A percentile compares a stretch with the other conserved stretches of the same genome.
Conservation (phyloP, 139 green algal species). For the Coelastrella sp. region DNA sequence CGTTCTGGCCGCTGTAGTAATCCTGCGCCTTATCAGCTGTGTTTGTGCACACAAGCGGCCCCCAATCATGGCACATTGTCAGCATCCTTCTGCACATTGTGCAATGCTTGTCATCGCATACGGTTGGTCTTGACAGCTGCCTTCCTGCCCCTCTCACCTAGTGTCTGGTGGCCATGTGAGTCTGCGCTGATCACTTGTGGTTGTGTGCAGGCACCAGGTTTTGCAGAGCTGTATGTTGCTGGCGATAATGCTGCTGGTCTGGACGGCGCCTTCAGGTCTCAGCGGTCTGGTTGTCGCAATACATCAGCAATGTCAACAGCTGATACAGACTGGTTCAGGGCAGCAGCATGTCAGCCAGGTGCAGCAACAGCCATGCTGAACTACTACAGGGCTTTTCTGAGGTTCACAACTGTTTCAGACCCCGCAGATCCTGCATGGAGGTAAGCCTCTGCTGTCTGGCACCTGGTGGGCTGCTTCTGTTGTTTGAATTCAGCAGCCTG, state of each 20-base stretch:
- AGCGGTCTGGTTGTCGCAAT: not conserved
- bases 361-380: slow-evolving; percentile 54
- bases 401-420: not conserved
- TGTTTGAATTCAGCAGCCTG: not conserved
- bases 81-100: no score
- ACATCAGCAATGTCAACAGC: not conserved
- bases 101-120: no score
- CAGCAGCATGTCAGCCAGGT: slow-evolving; percentile 48
- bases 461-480: not conserved
- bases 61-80: no score
- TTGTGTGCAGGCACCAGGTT: slow-evolving; percentile 21
- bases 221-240: slow-evolving; percentile 23
- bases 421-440: slow-evolving; percentile 22
- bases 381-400: slow-evolving; percentile 58
- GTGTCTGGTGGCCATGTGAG: no score
- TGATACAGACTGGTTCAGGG: slow-evolving; percentile 45
- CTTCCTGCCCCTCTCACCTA: no score
- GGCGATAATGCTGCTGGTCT: not conserved
- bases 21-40: no score
- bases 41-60: no score
- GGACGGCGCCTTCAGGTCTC: not conserved
- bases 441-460: not conserved
- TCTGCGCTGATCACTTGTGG: not conserved
- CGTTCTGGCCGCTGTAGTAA: not conserved
- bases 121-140: no score